Percentiles rank a stretch among this genome's conserved stretches.
phyloP scores from a whole-genome alignment of 306 rosid species.

The Crataegus laevigata region DNA sequence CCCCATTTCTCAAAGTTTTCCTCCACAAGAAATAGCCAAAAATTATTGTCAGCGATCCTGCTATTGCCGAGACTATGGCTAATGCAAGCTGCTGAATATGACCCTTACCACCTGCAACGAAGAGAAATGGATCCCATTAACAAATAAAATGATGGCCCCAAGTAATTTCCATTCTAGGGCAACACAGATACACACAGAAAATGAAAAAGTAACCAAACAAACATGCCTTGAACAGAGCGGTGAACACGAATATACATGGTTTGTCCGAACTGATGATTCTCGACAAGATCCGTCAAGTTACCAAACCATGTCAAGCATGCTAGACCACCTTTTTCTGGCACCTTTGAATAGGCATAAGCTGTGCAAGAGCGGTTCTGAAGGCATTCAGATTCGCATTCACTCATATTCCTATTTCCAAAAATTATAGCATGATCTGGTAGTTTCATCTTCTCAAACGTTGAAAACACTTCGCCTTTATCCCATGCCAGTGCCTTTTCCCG shows the following conservation, averaged over 20 bases:
- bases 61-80: background rate
- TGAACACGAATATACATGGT: background rate
- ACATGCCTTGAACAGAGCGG: background rate
- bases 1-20: background rate
- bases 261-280: background rate
- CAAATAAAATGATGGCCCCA: no score
- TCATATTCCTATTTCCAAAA: conserved; percentile 1
- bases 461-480: background rate
- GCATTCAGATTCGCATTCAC: conserved; percentile 26
- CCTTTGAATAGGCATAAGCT: conserved; percentile 38
- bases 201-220: no score
- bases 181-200: no score
- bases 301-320: background rate
- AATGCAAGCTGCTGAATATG: no score
- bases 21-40: background rate
- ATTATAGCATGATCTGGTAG: background rate
- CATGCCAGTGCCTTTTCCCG: conserved; percentile 25
- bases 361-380: conserved; percentile 44
- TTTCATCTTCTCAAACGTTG: background rate
- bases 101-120: no score
- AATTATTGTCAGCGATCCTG: background rate
- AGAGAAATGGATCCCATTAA: no score
- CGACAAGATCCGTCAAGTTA: background rate
- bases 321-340: background rate
- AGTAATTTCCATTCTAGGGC: no score